These are phyloP conservation scores for Tulasnella sp. DNA, from an alignment of 768 basidiomycete species.

Conservation along the genomic window DNA sequence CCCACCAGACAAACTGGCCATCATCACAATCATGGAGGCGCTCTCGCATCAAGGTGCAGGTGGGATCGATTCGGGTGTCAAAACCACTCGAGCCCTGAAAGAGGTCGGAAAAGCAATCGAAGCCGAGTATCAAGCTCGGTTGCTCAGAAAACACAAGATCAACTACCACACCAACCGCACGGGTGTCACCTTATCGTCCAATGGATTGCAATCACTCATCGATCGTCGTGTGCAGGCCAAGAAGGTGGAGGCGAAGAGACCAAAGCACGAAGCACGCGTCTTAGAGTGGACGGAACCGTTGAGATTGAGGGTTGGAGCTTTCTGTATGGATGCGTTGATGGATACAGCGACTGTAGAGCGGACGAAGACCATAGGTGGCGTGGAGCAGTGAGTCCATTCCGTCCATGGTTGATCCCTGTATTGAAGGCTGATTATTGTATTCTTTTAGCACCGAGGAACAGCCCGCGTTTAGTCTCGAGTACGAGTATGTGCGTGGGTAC, in stretches of 20 bases:
- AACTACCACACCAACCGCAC: conserved; percentile 31
- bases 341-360: conserved; percentile 68
- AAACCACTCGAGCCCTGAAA: conserved; percentile 72
- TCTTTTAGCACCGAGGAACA: conserved; percentile 58
- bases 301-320: conserved; percentile 67
- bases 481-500: conserved; percentile 87
- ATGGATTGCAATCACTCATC: conserved; percentile 29
- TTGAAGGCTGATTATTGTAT: conserved; percentile 6
- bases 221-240: conserved; percentile 56
- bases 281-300: conserved; percentile 71
- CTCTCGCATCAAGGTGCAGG: conserved; percentile 72
- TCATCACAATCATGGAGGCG: conserved; percentile 81
- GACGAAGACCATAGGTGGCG: conserved; percentile 44
- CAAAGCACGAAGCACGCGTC: neutral
- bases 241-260: conserved; percentile 59
- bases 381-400: conserved; percentile 41
- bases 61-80: conserved; percentile 77
- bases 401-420: no score
- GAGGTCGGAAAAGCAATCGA: conserved; percentile 77
- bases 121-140: conserved; percentile 77
- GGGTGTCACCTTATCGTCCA: conserved; percentile 9
- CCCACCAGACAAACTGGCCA: conserved; percentile 63
- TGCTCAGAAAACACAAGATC: conserved; percentile 34
- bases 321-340: conserved; percentile 75
- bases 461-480: conserved; percentile 82